phyloP scores from a whole-genome alignment of 768 basidiomycete genomes.

The Termitomyces bulborhizus region DNA sequence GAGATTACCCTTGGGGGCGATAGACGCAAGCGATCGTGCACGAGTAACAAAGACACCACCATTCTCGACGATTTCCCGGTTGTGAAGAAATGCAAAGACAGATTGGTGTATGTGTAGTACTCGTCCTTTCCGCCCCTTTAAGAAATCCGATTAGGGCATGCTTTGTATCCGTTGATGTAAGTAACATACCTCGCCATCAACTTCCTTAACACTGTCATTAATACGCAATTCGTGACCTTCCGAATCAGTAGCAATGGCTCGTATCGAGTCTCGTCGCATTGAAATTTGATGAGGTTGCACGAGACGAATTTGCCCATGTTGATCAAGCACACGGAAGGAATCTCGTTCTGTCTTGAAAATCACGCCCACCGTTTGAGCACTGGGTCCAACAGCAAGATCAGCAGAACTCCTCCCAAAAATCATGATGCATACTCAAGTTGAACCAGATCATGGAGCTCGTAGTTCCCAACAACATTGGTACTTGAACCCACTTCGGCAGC shows the following conservation, averaged over 20 bases:
- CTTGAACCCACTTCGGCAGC: constrained; percentile 96
- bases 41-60: constrained; percentile 94
- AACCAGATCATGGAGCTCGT: constrained; percentile 93
- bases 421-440: constrained; percentile 78
- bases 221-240: constrained; percentile 82
- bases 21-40: constrained; percentile 71
- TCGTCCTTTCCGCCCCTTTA: constrained; percentile 78
- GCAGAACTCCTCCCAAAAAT: not conserved
- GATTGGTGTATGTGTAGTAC: constrained; percentile 94
- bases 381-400: constrained; percentile 24
- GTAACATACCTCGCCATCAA: constrained; percentile 71
- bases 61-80: constrained; percentile 85
- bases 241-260: constrained; percentile 84
- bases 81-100: constrained; percentile 90
- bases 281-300: constrained; percentile 94
- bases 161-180: not conserved
- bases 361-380: constrained; percentile 90
- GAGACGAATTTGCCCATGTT: constrained; percentile 82
- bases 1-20: constrained; percentile 80
- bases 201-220: constrained; percentile 91
- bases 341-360: constrained; percentile 97
- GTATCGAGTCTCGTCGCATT: constrained; percentile 76
- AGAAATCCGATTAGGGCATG: constrained; percentile 1
- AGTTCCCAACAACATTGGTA: constrained; percentile 85
- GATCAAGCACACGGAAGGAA: constrained; percentile 93